Evolutionary conservation across 1,284 basidiomycete species (phyloP), one percentile per base, ranked within the genome.

Genomic region (Sporisorium iseilematis-ciliati): DNA sequence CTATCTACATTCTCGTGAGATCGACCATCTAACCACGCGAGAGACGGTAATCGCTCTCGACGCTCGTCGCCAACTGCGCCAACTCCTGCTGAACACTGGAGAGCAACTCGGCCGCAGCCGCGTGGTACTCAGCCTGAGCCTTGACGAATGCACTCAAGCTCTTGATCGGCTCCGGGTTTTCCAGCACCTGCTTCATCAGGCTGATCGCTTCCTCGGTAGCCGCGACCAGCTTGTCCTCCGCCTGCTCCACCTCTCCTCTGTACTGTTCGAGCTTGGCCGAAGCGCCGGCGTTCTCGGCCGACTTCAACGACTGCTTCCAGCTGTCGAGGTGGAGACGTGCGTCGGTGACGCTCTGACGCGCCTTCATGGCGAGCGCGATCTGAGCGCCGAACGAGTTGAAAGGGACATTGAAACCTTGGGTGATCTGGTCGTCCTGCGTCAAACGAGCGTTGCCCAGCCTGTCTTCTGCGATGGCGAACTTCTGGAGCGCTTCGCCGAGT

Each of bases 191-290:
- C 89, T 98, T 97, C 96, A 98, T 98, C 65, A 97, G 89, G 14
- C 93, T 94, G 84, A 99, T 98, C 1, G 96, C 96, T 41, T 96
- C 93, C 87, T 99, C 96, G 23, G 96, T 99, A 88, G 94, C 95
- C 85, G 95, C 93, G 16, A 98, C 95, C 51, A 98, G 90, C 73
- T 83, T 83, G 69, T 85, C 84, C 67, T 85, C 84, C 16, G 84
- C 84, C 49, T 80, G 72, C 59, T 85, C 84, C 11, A 85, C 84
- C 53, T 85, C 82, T 23, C 26, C 46, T 35, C 74, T 64, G 67
- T 75, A 72, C 61, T 70, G 62, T 41, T 78, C 82, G 54, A 82
- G 66, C 68, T 81, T 80, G 43, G 75, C 65, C 2, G 62, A 25
- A 3, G 76, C 75, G 25, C 77, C 77, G 0, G 60, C 26, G 53